Percentiles rank a stretch among this genome's conserved stretches.
phyloP scores from a whole-genome alignment of 176 grass and related monocot species.

The Themeda triandra region DNA sequence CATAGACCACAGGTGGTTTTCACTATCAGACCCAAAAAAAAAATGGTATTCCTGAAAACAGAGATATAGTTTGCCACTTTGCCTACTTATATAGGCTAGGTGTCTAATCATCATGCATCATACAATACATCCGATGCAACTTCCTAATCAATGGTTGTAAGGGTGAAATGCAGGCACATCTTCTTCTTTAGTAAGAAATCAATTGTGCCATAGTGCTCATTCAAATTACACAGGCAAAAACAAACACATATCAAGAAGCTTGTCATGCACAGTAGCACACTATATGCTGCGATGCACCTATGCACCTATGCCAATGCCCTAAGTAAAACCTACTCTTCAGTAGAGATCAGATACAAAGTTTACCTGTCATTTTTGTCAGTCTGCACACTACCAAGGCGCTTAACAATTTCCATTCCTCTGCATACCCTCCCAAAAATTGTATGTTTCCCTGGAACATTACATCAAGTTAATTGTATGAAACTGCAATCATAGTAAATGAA shows the following conservation, averaged over 20 bases:
- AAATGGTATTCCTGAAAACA: not conserved
- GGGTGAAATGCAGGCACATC: not conserved
- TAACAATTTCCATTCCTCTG: constrained; percentile 88
- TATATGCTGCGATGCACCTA: not conserved
- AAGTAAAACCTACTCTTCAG: not conserved
- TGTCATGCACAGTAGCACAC: not conserved
- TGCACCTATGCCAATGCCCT: not conserved
- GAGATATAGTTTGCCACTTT: not conserved
- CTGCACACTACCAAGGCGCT: constrained; percentile 92
- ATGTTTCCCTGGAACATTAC: constrained; percentile 73
- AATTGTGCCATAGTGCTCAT: not conserved
- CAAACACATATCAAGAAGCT: not conserved
- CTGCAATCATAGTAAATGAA: not conserved
- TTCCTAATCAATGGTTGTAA: not conserved
- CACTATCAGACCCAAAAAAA: not conserved
- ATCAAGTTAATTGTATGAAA: constrained; percentile 1
- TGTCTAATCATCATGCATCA: not conserved
- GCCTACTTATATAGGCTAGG: not conserved
- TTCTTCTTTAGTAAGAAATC: not conserved
- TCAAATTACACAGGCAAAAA: not conserved
- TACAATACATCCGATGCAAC: not conserved
- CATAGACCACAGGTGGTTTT: not conserved
- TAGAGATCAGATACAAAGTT: not conserved
- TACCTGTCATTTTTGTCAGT: constrained; percentile 91
- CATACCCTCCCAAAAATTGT: constrained; percentile 92